A percentile compares a stretch with the other conserved stretches of the same genome.
Conservation (phyloP, 164 flowering plant genomes). For the Macadamia tetraphylla region DNA sequence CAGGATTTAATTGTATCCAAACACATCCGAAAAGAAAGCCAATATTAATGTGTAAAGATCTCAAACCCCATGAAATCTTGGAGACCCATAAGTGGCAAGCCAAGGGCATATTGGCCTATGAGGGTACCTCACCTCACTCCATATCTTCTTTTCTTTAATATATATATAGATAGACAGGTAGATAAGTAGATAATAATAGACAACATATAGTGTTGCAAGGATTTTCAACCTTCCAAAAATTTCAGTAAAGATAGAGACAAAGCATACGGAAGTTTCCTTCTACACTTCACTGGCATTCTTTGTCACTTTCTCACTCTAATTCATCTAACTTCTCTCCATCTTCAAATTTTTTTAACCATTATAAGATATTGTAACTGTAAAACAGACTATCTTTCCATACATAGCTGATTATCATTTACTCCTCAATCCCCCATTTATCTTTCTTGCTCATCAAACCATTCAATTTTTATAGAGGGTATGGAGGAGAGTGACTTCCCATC, state of each 20-base stretch:
- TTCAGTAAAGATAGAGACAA: background rate
- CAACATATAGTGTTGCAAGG: background rate
- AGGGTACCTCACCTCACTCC: background rate
- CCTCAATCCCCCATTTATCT: conserved; percentile 13
- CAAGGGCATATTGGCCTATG: background rate
- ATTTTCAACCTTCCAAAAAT: background rate
- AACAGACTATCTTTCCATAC: conserved; percentile 24
- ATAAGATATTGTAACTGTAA: conserved; percentile 19
- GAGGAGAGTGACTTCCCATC: background rate
- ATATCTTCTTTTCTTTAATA: too few relatives aligned
- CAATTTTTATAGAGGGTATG: background rate
- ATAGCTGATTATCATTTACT: conserved; percentile 15
- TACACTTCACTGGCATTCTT: background rate
- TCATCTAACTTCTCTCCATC: background rate
- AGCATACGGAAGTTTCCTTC: background rate
- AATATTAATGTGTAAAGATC: too few relatives aligned
- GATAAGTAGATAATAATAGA: too few relatives aligned
- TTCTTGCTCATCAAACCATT: conserved; percentile 9
- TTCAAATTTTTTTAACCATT: conserved; percentile 10
- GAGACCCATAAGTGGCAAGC: too few relatives aligned
- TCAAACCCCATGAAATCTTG: too few relatives aligned
- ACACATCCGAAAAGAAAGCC: too few relatives aligned
- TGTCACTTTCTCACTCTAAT: background rate
- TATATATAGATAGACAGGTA: background rate
- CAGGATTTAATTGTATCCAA: too few relatives aligned